These are phyloP conservation scores for Acanthamoeba royreba DNA, from an alignment of 208 protist genomes.

Conservation along the genomic window DNA sequence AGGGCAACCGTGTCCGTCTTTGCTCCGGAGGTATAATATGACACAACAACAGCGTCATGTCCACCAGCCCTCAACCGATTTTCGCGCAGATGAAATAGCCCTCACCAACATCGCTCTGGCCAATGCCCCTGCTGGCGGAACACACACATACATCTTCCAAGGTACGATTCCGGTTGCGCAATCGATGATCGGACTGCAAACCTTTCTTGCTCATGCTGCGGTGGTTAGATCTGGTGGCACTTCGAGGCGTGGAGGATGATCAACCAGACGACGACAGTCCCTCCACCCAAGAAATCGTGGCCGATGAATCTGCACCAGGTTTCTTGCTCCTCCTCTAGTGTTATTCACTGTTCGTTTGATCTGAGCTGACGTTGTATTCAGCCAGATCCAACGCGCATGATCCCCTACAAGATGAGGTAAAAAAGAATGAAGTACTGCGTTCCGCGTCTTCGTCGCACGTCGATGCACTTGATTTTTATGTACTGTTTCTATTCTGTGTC, in stretches of 20 bases:
- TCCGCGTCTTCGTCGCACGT: too few relatives aligned
- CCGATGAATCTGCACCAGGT: not conserved
- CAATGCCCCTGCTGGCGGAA: not conserved
- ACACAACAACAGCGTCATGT: too few relatives aligned
- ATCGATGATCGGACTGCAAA: not conserved
- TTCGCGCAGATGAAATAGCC: conserved; percentile 48
- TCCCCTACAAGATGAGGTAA: too few relatives aligned
- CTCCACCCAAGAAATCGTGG: not conserved
- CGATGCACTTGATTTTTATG: too few relatives aligned
- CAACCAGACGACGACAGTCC: not conserved
- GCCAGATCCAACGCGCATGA: too few relatives aligned
- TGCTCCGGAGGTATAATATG: not conserved
- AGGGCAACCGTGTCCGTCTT: not conserved
- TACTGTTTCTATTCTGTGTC: too few relatives aligned
- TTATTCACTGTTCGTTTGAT: too few relatives aligned
- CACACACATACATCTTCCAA: conserved; percentile 47
- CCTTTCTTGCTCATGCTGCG: not conserved
- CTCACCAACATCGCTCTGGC: not conserved
- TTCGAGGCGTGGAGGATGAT: not conserved
- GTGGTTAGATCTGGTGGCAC: not conserved
- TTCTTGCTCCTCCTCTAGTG: not conserved
- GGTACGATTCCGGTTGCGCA: not conserved
- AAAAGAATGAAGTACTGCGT: too few relatives aligned
- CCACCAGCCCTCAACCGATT: not conserved
- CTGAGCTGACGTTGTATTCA: too few relatives aligned